These are phyloP conservation scores for Thalassiosira hispida DNA, from an alignment of 352 stramenopile genomes.

Conservation along the genomic window DNA sequence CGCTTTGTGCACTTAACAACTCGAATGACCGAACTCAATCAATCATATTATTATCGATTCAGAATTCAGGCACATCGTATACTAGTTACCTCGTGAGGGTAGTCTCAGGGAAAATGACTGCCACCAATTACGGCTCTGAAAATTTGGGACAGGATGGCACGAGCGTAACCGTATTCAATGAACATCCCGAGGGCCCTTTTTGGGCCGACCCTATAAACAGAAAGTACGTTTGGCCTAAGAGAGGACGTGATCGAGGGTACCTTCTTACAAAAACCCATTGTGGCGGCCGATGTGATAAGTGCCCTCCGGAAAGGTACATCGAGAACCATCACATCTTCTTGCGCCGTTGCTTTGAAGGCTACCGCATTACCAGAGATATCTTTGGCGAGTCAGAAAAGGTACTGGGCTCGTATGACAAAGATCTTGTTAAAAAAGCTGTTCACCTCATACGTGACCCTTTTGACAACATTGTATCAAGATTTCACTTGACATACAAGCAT, in stretches of 20 bases:
- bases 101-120: slow-evolving; percentile 51
- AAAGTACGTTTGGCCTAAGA: slow-evolving; percentile 1
- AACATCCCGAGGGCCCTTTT: slow-evolving; percentile 33
- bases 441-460: slow-evolving; percentile 68
- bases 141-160: slow-evolving; percentile 6
- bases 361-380: slow-evolving; percentile 32
- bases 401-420: slow-evolving; percentile 39
- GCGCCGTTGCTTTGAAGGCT: slow-evolving; percentile 45
- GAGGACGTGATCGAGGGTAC: slow-evolving; percentile 8
- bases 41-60: slow-evolving; percentile 50
- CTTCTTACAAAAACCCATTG: slow-evolving; percentile 26
- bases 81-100: slow-evolving; percentile 51
- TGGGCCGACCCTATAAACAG: slow-evolving; percentile 16
- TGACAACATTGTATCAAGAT: slow-evolving; percentile 63
- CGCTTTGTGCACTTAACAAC: slow-evolving; percentile 4
- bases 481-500: slow-evolving; percentile 54
- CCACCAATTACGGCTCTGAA: slow-evolving; percentile 60
- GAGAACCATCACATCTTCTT: slow-evolving; percentile 63
- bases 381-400: slow-evolving; percentile 26
- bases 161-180: slow-evolving; percentile 29
- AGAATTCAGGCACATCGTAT: slow-evolving; percentile 67
- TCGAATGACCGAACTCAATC: slow-evolving; percentile 17
- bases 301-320: slow-evolving; percentile 57
- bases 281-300: slow-evolving; percentile 7
- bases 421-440: slow-evolving; percentile 47